These are phyloP conservation scores for Podosphaera leucotricha DNA, from an alignment of 2,329 filamentous ascomycete genomes.

Conservation along the genomic window DNA sequence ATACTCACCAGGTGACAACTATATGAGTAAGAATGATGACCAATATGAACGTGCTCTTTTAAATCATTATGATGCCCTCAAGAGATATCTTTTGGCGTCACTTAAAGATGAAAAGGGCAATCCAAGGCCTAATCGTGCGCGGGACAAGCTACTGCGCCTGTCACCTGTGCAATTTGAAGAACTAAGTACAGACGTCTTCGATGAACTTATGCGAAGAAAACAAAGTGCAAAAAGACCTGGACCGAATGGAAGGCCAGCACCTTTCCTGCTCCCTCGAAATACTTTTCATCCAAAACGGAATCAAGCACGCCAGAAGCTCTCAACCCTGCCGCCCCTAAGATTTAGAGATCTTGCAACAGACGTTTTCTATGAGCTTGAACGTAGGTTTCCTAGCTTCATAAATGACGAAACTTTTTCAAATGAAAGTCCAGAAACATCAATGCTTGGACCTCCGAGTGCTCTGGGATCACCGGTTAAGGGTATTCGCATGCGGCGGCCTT, in stretches of 20 bases:
- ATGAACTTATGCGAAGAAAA: constrained; percentile 77
- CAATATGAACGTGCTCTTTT: constrained; percentile 37
- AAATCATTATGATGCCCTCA: constrained; percentile 64
- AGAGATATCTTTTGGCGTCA: constrained; percentile 36
- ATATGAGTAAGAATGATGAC: constrained; percentile 40
- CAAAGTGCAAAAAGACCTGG: constrained; percentile 30
- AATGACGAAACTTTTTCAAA: constrained; percentile 42
- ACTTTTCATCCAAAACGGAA: constrained; percentile 94
- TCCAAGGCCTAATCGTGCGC: constrained; percentile 62
- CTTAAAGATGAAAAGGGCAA: constrained; percentile 53
- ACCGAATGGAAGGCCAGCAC: constrained; percentile 29
- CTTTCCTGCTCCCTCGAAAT: constrained; percentile 60
- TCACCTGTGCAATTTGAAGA: constrained; percentile 90
- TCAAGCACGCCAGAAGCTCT: constrained; percentile 86
- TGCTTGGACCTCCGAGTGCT: constrained; percentile 33
- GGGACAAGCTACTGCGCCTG: constrained; percentile 78
- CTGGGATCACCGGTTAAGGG: constrained; percentile 37
- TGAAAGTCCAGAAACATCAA: constrained; percentile 39
- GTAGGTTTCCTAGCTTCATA: constrained; percentile 64
- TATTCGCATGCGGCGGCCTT: constrained; percentile 19
- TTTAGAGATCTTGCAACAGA: constrained; percentile 88
- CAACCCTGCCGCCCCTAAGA: constrained; percentile 61
- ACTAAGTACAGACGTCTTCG: constrained; percentile 90
- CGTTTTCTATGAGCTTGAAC: constrained; percentile 84
- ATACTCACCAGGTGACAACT: constrained; percentile 43